Conservation (phyloP, 192 early-diverging fungal species). For the Coemansia sp. region DNA sequence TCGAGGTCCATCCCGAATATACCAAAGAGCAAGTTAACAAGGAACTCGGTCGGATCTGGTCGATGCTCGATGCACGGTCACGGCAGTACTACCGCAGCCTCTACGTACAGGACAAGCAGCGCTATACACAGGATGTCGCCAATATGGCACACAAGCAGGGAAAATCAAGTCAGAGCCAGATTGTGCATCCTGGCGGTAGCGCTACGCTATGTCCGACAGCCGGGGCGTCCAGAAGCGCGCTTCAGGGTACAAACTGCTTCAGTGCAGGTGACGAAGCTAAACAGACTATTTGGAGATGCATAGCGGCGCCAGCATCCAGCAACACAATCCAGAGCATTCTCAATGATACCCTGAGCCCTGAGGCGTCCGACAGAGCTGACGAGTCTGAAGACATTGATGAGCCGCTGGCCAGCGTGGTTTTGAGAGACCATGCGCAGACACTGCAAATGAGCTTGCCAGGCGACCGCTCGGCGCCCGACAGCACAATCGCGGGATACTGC, state of each 20-base stretch:
- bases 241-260: not conserved
- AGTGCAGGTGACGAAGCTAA: conserved; percentile 5
- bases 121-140: conserved; percentile 23
- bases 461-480: not conserved
- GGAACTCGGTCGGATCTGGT: conserved; percentile 49
- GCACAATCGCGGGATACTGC: not conserved
- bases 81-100: conserved; percentile 43
- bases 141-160: not conserved
- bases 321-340: conserved; percentile 38
- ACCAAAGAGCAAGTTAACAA: conserved; percentile 51
- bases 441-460: not conserved
- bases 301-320: conserved; percentile 9
- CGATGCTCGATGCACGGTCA: conserved; percentile 24
- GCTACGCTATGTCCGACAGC: not conserved
- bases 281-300: conserved; percentile 18
- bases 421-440: not conserved
- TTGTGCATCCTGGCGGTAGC: not conserved
- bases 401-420: conserved; percentile 21
- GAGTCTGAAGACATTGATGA: conserved; percentile 26
- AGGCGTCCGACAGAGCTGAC: not conserved
- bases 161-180: not conserved
- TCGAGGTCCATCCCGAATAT: conserved; percentile 36
- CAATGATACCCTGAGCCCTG: conserved; percentile 8
- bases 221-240: not conserved
- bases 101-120: conserved; percentile 39